phyloP scores from a whole-genome alignment of 2,329 filamentous ascomycete genomes.

The Elsinoe batatas region DNA sequence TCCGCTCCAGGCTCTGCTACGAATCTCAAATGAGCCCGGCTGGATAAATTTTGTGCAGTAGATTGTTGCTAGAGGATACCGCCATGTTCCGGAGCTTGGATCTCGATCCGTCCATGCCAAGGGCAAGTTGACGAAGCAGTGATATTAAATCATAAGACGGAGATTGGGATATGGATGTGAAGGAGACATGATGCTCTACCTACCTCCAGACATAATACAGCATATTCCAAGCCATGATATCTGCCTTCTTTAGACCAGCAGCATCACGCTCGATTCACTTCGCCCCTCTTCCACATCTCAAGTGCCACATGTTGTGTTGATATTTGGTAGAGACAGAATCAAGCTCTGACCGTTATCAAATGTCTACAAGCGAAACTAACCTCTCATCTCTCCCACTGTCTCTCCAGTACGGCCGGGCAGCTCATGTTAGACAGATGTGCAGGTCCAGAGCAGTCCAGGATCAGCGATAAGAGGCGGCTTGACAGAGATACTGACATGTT shows the following conservation, averaged over 20 bases:
- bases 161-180: too few relatives aligned
- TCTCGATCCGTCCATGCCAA: not conserved
- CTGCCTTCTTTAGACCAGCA: too few relatives aligned
- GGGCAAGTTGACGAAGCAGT: not conserved
- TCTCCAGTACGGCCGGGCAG: too few relatives aligned
- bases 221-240: too few relatives aligned
- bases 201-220: too few relatives aligned
- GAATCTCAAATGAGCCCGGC: not conserved
- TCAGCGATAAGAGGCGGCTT: not conserved
- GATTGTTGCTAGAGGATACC: constrained; percentile 8
- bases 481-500: not conserved
- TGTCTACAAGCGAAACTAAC: not conserved
- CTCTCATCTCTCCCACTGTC: not conserved
- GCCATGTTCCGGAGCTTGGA: not conserved
- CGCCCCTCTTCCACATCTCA: not conserved
- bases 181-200: too few relatives aligned
- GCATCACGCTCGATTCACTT: too few relatives aligned
- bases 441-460: not conserved
- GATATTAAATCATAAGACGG: not conserved
- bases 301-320: not conserved
- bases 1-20: not conserved
- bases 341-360: constrained; percentile 3
- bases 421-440: not conserved
- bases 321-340: not conserved
- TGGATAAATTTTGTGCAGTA: not conserved